Evolutionary conservation across 768 basidiomycete genomes (phyloP).

Genomic region (Daedalea quercina): DNA sequence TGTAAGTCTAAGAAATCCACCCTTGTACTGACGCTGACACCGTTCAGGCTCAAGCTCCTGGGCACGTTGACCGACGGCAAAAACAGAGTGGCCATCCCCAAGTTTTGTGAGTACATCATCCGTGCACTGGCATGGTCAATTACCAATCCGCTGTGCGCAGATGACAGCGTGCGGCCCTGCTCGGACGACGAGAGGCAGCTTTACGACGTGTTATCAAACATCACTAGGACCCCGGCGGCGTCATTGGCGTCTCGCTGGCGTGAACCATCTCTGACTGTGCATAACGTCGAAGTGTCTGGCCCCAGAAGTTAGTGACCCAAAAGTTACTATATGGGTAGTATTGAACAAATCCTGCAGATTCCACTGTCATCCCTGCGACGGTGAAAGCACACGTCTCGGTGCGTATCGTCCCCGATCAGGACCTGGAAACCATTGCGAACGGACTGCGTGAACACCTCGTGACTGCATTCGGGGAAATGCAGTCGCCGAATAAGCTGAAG

Average conservation of each 20-base stretch:
- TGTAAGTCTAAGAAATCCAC: conserved; percentile 38
- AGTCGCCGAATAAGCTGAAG: conserved; percentile 66
- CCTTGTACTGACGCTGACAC: background rate
- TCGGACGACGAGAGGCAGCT: conserved; percentile 60
- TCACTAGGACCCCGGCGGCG: conserved; percentile 62
- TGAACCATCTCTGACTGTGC: conserved; percentile 85
- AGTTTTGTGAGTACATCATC: conserved; percentile 79
- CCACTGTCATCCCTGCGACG: conserved; percentile 82
- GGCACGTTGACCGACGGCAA: conserved; percentile 57
- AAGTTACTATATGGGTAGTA: background rate
- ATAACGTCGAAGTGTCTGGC: conserved; percentile 78
- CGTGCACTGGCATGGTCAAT: too few species aligned
- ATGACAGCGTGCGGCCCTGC: conserved; percentile 69
- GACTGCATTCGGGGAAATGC: conserved; percentile 47
- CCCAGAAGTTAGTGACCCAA: conserved; percentile 56
- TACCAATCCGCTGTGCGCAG: conserved; percentile 29
- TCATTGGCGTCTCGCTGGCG: conserved; percentile 79
- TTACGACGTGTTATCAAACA: conserved; percentile 60
- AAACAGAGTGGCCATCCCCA: conserved; percentile 60
- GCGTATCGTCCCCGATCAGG: conserved; percentile 93
- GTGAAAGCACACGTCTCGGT: conserved; percentile 85
- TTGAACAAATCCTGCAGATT: conserved; percentile 35
- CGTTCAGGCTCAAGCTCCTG: conserved; percentile 66
- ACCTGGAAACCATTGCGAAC: conserved; percentile 59
- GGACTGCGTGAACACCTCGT: conserved; percentile 54